Base-by-base conservation (phyloP, 768 basidiomycete species). In the Boletus reticuloceps region DNA sequence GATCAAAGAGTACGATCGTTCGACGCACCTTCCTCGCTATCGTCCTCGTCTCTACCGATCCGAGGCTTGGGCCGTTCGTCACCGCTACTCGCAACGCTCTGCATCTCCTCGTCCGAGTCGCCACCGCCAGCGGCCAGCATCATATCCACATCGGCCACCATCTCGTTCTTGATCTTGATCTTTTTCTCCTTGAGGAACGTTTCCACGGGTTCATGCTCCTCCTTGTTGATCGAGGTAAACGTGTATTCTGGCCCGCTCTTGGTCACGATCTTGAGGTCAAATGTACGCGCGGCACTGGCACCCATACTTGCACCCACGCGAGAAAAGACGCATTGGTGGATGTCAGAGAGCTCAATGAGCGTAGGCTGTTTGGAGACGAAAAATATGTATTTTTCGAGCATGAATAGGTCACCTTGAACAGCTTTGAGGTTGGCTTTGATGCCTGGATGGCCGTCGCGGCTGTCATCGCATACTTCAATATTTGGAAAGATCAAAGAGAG, bases 361-460 rank as follows among this genome's bases (percentile, higher is more conserved):
- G 85, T 84, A 1, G 97, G 96, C 61, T 91, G 88, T 72, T 98
- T 98, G 53, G 96, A 94, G 58, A 98, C 93, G 75, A 98, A 98
- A 74, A 99, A 93, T 46, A 99, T 81, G 71, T 89, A 92, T 82
- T 98, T 98, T 66, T 98, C 97, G 59, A 99, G 86, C 79, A 98
- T 83, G 82, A 97, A 98, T 32, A 99, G 84, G 69, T 98, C 94
- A 56, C 97, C 97, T 72, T 96, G 94, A 5, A 90, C 82, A 42
- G 97, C 97, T 74, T 98, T 98, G 62, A 98, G 80, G 71, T 98
- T 97, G 63, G 93, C 94, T 75, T 98, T 98, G 75, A 99, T 88
- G n/a, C 93, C 92, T 16, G 91, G 88, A 60, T 94, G 88, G 5
- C 94, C 92, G 62, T 89, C 86, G 31, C 89, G 91, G 62, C 94